Conservation (phyloP, 805 yeast genomes). For the Barnettozyma sucrosica region DNA sequence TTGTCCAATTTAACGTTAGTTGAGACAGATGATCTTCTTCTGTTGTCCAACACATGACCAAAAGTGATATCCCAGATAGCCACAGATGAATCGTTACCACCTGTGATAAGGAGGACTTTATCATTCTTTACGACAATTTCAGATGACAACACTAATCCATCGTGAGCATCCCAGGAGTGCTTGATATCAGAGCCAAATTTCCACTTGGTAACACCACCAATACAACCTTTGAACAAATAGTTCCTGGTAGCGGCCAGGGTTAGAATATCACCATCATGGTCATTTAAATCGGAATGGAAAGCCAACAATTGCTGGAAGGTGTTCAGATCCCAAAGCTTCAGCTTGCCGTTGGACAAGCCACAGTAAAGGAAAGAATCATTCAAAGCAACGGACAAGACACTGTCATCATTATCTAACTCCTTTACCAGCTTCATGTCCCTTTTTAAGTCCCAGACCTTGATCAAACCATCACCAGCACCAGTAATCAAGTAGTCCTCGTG, state of each 20-base stretch:
- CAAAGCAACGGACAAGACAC: constrained; percentile 64
- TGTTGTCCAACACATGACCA: constrained; percentile 5
- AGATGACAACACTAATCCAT: constrained; percentile 54
- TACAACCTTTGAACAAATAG: constrained; percentile 55
- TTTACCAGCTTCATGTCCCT: constrained; percentile 25
- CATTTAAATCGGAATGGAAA: constrained; percentile 30
- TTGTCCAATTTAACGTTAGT: constrained; percentile 35
- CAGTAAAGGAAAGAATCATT: constrained; percentile 70
- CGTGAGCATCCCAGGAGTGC: constrained; percentile 46
- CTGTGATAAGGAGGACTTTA: constrained; percentile 50
- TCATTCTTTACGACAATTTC: constrained; percentile 38
- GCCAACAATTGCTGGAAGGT: constrained; percentile 63
- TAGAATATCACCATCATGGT: constrained; percentile 43
- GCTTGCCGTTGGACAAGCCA: constrained; percentile 68
- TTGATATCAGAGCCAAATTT: constrained; percentile 40
- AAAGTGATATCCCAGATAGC: constrained; percentile 61
- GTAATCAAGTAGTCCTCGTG: constrained; percentile 41
- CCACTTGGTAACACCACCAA: constrained; percentile 45
- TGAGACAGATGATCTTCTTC: constrained; percentile 13
- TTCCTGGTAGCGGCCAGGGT: constrained; percentile 52
- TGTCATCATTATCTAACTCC: constrained; percentile 55
- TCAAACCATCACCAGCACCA: constrained; percentile 89
- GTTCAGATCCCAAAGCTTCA: constrained; percentile 83
- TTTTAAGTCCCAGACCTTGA: constrained; percentile 69
- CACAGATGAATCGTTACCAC: constrained; percentile 64